Evolutionary conservation across 2,329 filamentous ascomycete genomes (phyloP).

Genomic region (Zarea fungicola): DNA sequence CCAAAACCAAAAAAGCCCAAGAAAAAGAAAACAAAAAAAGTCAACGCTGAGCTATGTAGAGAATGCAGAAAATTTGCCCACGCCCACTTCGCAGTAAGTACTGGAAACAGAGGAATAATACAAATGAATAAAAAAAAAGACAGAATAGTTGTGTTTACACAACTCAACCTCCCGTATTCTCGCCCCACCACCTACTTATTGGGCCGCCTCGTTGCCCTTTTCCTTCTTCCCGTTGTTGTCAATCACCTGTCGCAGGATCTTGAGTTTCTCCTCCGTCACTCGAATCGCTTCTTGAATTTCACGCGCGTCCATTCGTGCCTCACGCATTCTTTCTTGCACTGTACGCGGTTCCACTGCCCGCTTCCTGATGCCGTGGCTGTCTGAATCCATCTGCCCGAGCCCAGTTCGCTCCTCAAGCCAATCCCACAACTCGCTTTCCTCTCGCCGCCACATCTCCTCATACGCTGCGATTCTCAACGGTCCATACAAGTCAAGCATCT

Average conservation of each 20-base stretch:
- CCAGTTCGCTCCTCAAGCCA: slow-evolving; percentile 88
- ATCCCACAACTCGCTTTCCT: slow-evolving; percentile 86
- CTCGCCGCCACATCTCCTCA: slow-evolving; percentile 84
- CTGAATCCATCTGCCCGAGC: slow-evolving; percentile 52
- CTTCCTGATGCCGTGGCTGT: slow-evolving; percentile 34
- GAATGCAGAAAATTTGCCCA: neutral
- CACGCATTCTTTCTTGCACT: slow-evolving; percentile 53
- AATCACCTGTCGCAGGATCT: slow-evolving; percentile 67
- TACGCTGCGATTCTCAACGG: slow-evolving; percentile 75
- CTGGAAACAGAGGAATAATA: neutral
- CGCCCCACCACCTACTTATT: neutral
- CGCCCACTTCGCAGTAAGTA: neutral
- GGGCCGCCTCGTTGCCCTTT: neutral
- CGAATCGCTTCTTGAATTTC: slow-evolving; percentile 76
- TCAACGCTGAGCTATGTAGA: slow-evolving; percentile 7
- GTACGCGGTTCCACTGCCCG: slow-evolving; percentile 49
- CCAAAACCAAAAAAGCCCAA: no score
- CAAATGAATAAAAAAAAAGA: slow-evolving; percentile 2
- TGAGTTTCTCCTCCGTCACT: slow-evolving; percentile 80
- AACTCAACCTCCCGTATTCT: neutral
- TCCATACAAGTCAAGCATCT: slow-evolving; percentile 24
- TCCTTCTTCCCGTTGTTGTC: slow-evolving; percentile 40
- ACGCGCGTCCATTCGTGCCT: slow-evolving; percentile 61
- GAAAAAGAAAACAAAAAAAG: slow-evolving; percentile 5
- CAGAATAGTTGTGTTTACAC: neutral